Base-by-base conservation (phyloP, 371 early-diverging fungal species). In the Sanchytrium tribonematis region DNA sequence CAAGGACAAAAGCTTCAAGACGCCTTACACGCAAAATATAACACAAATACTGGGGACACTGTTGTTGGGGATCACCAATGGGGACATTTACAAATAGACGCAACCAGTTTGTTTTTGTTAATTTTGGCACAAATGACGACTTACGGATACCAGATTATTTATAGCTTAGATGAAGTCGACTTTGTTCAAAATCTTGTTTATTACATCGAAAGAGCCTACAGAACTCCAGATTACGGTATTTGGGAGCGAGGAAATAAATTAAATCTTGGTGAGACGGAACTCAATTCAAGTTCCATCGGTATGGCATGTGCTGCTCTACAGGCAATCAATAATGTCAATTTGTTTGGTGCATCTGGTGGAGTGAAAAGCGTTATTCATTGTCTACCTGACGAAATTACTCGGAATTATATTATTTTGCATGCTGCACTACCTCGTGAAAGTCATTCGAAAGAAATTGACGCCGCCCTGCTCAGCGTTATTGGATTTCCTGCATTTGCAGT, bases 191-290 rank as follows among this genome's bases (percentile, higher is more conserved):
- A 91, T 72, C 75, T 91, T 66, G 88, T 88, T 1, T 91, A 87
- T 71, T 91, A 91, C 74, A 86, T 91, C 67, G 91, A 91, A 75
- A 81, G 88, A 76, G 69, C 48, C 30, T 27, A 68, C 74, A 80
- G 87, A 68, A 90, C 89, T 0, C 90, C 90, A 1, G 91, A 91
- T 70, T 90, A 86, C 75, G 90, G 90, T 67, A 85, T 88, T 69
- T 89, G 91, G 91, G 91, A 91, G 74, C 79, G 91, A 65, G 91
- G 91, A 68, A 85, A 89, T 77, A 91, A 91, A 76, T 82, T 83
- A 68, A 91, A 91, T 74, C 88, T 89, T 74, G 91, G 90, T 27
- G 78, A 83, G 67, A 87, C 90, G 1, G 91, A 91, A 74, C 72
- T 91, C 69, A 91, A 91, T 72, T 86, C 86, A 0, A 88, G 88